Percentiles rank a stretch among this genome's conserved stretches.
Conservation (phyloP, 768 basidiomycete species). For the Austroboletus festivus region DNA sequence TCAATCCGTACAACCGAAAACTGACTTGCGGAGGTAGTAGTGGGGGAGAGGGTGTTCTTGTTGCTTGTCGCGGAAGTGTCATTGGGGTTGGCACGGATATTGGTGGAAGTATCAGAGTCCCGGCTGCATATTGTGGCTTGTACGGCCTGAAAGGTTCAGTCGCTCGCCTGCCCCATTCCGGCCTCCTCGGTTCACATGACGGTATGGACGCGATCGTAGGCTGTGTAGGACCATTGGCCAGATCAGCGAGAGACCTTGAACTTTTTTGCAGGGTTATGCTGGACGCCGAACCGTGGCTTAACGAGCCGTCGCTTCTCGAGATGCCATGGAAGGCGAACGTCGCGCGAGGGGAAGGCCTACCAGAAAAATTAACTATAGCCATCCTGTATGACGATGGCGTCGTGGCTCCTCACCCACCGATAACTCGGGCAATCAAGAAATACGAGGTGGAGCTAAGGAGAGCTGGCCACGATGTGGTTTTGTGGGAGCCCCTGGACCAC, state of each 20-base stretch:
- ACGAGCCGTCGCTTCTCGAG: conserved; percentile 44
- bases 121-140: conserved; percentile 40
- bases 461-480: conserved; percentile 52
- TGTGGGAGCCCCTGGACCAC: conserved; percentile 46
- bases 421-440: conserved; percentile 38
- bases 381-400: conserved; percentile 51
- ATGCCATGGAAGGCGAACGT: conserved; percentile 47
- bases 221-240: conserved; percentile 46
- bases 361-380: conserved; percentile 42
- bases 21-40: conserved; percentile 46
- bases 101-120: conserved; percentile 45
- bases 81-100: conserved; percentile 46
- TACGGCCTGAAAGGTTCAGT: conserved; percentile 48
- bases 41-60: conserved; percentile 46
- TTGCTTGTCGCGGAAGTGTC: conserved; percentile 42
- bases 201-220: conserved; percentile 55
- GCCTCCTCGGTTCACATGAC: conserved; percentile 46
- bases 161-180: conserved; percentile 49
- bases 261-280: conserved; percentile 49
- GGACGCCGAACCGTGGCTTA: conserved; percentile 43
- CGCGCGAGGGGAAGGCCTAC: conserved; percentile 37
- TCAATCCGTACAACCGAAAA: conserved; percentile 61
- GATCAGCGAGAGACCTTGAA: conserved; percentile 46
- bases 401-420: conserved; percentile 49
- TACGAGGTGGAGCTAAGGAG: conserved; percentile 38